Evolutionary conservation across 2,329 filamentous ascomycete species (phyloP), one percentile per base, ranked within the genome.

Genomic region (Sphaerostilbella broomeana): DNA sequence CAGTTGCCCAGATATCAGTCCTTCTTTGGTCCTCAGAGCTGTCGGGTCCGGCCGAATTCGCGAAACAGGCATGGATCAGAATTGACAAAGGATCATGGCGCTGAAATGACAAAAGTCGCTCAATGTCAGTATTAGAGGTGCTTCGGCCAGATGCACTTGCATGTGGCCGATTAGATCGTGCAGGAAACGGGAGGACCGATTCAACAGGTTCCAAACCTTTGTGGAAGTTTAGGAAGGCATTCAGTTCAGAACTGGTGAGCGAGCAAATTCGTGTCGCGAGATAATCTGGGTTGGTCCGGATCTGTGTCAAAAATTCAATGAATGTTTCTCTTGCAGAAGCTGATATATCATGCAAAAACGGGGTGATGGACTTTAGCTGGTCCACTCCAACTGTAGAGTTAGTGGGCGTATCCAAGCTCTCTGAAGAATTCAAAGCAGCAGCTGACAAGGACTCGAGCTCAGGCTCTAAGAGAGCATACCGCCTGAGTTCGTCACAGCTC

Each of bases 281-380:
- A 62, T 94, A 97, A 54, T 89, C 81, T 25, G 87, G 81, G 59
- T 95, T 89, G 47, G 84, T 88, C 51, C 90, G 80, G 47, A 95
- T 75, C 61, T 86, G 78, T 34, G 78, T 81, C 51, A 97, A 66
- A 55, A 97, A 90, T 46, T 79, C 77, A 43, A 95, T 59, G 43
- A 95, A 77, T 29, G 81, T 78, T 45, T 86, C 78, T 56, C 86
- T 73, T 40, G 86, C 79, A 46, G 83, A 79, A 41, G 77, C 70
- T 36, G 88, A 85, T 35, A 97, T 75, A 54, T 88, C 80, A 57
- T 84, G 77, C 38, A 84, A 64, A 50, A 83, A 84, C 2, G 78
- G 77, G 2, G 65, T 60, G 22, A 68, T 61, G 29, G 69, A 65
- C 44, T 61, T 56, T 15, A 66, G 56, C 38, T 53, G 50, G 12